Conservation (phyloP, 352 stramenopile genomes). For the Thalassiosira livingstoniorum region DNA sequence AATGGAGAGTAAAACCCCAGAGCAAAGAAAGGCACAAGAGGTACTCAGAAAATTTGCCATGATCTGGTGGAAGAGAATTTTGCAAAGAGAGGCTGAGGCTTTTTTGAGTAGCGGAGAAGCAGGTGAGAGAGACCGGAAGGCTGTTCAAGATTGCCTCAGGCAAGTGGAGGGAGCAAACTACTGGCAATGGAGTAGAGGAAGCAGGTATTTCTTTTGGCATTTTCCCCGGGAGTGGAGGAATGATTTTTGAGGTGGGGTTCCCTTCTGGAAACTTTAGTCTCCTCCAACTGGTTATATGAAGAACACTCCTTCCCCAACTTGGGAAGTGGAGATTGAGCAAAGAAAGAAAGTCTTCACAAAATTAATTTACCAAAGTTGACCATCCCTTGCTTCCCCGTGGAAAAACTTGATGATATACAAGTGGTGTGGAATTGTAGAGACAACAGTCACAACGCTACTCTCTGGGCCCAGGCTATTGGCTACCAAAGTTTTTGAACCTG, state of each 20-base stretch:
- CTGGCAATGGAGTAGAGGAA: constrained; percentile 54
- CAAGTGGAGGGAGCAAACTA: background rate
- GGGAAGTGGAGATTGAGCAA: constrained; percentile 17
- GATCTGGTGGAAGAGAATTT: constrained; percentile 1
- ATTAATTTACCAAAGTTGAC: constrained; percentile 26
- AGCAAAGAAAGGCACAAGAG: background rate
- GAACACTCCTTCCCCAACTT: constrained; percentile 10
- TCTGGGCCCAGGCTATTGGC: constrained; percentile 26
- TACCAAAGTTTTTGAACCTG: constrained; percentile 18
- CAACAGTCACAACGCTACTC: constrained; percentile 37
- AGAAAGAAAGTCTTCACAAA: constrained; percentile 48
- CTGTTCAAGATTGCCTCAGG: constrained; percentile 18
- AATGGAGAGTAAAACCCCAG: constrained; percentile 4
- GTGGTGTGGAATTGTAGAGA: constrained; percentile 26
- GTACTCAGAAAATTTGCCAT: constrained; percentile 15
- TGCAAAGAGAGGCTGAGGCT: background rate
- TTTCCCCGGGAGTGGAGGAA: constrained; percentile 22
- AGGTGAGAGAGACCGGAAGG: constrained; percentile 1
- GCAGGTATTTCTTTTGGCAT: constrained; percentile 42
- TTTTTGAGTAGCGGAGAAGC: background rate
- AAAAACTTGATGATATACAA: constrained; percentile 49
- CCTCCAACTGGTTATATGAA: constrained; percentile 4
- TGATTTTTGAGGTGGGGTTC: constrained; percentile 28
- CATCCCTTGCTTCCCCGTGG: constrained; percentile 50
- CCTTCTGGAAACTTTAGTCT: constrained; percentile 15